phyloP scores from a whole-genome alignment of 257 asterid species.

The Knoxia roxburghii region DNA sequence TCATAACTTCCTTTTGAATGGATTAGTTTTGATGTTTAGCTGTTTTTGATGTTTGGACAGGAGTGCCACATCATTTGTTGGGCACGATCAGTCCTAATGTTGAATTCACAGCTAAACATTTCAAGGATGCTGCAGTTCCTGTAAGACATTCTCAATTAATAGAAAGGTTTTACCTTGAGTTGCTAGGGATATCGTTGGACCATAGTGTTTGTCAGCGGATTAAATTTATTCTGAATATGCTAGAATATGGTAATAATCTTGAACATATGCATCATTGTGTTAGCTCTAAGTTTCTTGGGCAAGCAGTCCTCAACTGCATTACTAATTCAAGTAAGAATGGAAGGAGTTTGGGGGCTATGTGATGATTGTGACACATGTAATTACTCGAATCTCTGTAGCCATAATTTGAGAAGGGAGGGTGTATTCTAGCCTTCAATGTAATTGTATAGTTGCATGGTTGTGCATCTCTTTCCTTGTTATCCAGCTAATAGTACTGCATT shows the following conservation, averaged over 20 bases:
- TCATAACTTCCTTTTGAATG: neutral
- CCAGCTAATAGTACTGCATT: too few relatives aligned
- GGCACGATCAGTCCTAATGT: conserved; percentile 64
- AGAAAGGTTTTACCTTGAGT: neutral
- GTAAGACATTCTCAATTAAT: conserved; percentile 34
- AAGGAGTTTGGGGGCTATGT: neutral
- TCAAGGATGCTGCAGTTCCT: conserved; percentile 67
- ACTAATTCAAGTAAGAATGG: neutral
- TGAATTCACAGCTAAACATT: conserved; percentile 79
- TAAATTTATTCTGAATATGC: neutral
- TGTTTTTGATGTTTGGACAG: conserved; percentile 32
- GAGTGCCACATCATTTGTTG: conserved; percentile 82
- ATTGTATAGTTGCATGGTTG: neutral
- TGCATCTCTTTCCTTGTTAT: neutral
- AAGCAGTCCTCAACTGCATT: neutral
- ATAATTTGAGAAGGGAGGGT: neutral
- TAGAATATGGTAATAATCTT: neutral
- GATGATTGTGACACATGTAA: neutral
- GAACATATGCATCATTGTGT: neutral
- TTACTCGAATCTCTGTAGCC: neutral
- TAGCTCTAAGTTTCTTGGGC: neutral
- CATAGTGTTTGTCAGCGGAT: neutral
- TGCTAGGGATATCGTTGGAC: neutral
- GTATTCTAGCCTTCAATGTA: neutral
- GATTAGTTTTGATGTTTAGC: conserved; percentile 3